These are phyloP conservation scores for Penicillium sp. DNA, from an alignment of 2,329 filamentous ascomycete genomes.

Conservation along the genomic window DNA sequence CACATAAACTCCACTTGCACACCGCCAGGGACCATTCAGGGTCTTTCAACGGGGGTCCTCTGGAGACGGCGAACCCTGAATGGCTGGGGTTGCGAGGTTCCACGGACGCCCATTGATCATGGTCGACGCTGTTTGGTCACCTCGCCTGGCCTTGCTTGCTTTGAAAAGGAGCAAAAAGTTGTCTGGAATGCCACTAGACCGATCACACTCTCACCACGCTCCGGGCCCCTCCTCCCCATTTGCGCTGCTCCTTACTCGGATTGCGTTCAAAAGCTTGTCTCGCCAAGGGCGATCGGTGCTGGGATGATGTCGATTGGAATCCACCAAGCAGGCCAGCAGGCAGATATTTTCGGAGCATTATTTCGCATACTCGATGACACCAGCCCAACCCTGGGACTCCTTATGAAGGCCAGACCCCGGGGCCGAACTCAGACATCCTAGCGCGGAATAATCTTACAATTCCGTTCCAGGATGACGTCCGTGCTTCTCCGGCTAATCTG, in stretches of 20 bases:
- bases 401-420: neutral
- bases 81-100: slow-evolving; percentile 3
- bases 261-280: slow-evolving; percentile 21
- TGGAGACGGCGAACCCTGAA: neutral
- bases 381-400: neutral
- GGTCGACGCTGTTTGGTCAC: neutral
- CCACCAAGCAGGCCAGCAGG: slow-evolving; percentile 1
- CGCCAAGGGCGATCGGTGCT: slow-evolving; percentile 19
- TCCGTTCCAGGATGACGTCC: neutral
- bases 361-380: neutral
- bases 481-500: neutral
- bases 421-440: neutral
- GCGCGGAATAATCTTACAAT: neutral
- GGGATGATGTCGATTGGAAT: slow-evolving; percentile 17
- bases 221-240: neutral
- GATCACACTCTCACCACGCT: neutral
- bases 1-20: neutral
- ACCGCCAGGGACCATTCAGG: slow-evolving; percentile 5
- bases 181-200: neutral
- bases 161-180: neutral
- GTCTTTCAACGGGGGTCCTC: neutral
- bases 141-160: neutral
- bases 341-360: slow-evolving; percentile 10
- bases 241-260: neutral
- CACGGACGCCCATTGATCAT: neutral